phyloP scores from a whole-genome alignment of 2,329 filamentous ascomycete genomes.

The Rasamsonia emersonii region DNA sequence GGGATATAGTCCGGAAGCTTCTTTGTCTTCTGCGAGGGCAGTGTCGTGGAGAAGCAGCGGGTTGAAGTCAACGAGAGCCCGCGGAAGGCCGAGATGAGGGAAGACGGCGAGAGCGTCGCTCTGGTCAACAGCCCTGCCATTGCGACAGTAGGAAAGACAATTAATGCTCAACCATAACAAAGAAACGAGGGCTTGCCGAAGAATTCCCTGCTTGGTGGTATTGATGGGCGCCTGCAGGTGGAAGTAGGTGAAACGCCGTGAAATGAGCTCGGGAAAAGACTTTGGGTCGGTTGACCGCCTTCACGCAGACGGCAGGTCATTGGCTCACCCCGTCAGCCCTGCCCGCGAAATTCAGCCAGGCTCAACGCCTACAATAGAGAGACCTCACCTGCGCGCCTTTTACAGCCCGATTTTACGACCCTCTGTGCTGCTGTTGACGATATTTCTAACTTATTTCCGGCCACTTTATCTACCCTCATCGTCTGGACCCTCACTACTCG shows the following conservation, averaged over 20 bases:
- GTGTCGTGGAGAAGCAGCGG: conserved; percentile 31
- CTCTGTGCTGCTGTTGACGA: too few species aligned
- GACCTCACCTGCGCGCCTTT: too few species aligned
- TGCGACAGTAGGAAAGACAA: conserved; percentile 10
- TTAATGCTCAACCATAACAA: too few species aligned
- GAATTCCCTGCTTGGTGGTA: too few species aligned
- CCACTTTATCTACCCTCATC: conserved; percentile 5
- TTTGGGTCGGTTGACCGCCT: conserved; percentile 26
- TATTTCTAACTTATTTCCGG: conserved; percentile 1
- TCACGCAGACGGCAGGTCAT: conserved; percentile 16
- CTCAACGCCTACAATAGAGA: too few species aligned
- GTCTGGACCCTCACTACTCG: conserved; percentile 6
- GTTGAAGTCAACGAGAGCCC: conserved; percentile 25
- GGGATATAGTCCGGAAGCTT: conserved; percentile 31
- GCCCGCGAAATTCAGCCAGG: conserved; percentile 25
- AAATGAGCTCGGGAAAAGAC: conserved; percentile 10
- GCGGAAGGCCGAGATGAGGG: conserved; percentile 30
- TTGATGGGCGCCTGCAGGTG: too few species aligned
- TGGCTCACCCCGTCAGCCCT: conserved; percentile 21
- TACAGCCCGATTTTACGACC: too few species aligned
- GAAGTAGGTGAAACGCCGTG: conserved; percentile 1
- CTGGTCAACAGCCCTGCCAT: conserved; percentile 25
- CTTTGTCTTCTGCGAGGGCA: conserved; percentile 21
- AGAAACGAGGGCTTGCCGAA: too few species aligned
- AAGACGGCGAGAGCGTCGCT: conserved; percentile 23